Base-by-base conservation (phyloP, 75 land plant genomes). In the Pinus tabuliformis region DNA sequence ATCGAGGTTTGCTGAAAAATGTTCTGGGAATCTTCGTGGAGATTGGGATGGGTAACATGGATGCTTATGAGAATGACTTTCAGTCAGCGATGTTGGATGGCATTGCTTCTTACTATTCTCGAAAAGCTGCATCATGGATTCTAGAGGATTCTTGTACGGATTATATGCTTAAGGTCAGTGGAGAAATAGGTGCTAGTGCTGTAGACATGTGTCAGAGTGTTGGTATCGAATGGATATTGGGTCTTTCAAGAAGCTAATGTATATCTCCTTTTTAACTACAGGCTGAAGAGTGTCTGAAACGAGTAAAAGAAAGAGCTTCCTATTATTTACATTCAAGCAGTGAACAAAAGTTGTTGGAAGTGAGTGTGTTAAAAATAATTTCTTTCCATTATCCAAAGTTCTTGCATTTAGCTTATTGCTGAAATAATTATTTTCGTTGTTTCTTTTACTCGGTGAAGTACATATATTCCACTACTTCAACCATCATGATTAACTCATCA, bases 41-140 rank as follows among this genome's bases (percentile, higher is more conserved):
- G 81, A 97, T 94, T 78, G 99, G 99, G 16, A 88, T 94, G 91
- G 98, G 95, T 37, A 86, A 85, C 42, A 97, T 94, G 95, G 92
- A 94, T 58, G 76, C 79, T 7, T 97, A 97, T 84, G 98, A 92
- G 49, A 87, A 84, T 73, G 99, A 97, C 76, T 97, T 97, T 82
- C 97, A 97, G 81, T 78, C 76, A 14, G 77, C 83, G 68, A 82
- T 97, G 93, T 90, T 97, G 5, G 74, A 86, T 39, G 93, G 94
- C 72, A 90, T 95, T 17, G 93, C 95, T 66, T 87, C 84, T 5
- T 97, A 94, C 75, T 97, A 97, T 73, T 83, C 90, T 7, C 66
- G 93, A 58, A 97, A 97, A 75, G 99, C 98, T 71, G 77, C 95
- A 70, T 89, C 85, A 17, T 97, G 99, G 99, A 94, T 97, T 33